phyloP scores from a whole-genome alignment of 2,329 filamentous ascomycete species.

The Fusarium xyrophilum region DNA sequence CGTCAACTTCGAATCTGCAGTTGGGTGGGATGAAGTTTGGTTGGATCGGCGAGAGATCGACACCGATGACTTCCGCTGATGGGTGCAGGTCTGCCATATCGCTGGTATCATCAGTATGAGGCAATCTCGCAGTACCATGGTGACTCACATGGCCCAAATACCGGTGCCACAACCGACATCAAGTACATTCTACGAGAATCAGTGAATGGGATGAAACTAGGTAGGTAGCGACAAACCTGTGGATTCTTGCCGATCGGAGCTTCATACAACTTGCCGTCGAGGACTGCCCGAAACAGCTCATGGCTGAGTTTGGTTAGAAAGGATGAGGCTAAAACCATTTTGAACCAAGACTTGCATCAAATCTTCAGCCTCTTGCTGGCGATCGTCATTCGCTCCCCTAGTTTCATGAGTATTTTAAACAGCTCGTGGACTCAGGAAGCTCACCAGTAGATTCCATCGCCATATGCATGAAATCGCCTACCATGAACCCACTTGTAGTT shows the following conservation, averaged over 20 bases:
- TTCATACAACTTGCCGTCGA: conserved; percentile 15
- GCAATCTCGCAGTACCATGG: fast-evolving
- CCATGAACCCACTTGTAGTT: conserved; percentile 30
- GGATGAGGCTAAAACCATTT: fast-evolving
- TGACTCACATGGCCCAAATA: conserved; percentile 23
- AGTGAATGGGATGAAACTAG: fast-evolving
- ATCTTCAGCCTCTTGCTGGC: conserved; percentile 26
- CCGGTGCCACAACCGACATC: conserved; percentile 21
- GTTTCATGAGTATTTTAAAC: no score
- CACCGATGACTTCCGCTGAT: conserved; percentile 15
- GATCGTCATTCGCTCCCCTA: conserved; percentile 28
- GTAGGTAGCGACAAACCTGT: neutral
- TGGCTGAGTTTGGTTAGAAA: neutral
- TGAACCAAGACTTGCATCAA: conserved; percentile 1
- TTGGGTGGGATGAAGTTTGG: conserved; percentile 12
- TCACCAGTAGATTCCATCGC: conserved; percentile 22
- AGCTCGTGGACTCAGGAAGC: neutral
- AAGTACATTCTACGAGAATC: neutral
- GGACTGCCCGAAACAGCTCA: conserved; percentile 19
- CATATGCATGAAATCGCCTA: conserved; percentile 17
- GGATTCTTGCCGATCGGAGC: conserved; percentile 18
- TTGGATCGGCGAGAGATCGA: conserved; percentile 23
- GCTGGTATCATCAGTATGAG: neutral
- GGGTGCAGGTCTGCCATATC: conserved; percentile 22
- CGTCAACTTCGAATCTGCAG: conserved; percentile 24